A percentile compares a stretch with the other conserved stretches of the same genome.
phyloP scores from a whole-genome alignment of 768 basidiomycete species.

The Termitomyces sp. region DNA sequence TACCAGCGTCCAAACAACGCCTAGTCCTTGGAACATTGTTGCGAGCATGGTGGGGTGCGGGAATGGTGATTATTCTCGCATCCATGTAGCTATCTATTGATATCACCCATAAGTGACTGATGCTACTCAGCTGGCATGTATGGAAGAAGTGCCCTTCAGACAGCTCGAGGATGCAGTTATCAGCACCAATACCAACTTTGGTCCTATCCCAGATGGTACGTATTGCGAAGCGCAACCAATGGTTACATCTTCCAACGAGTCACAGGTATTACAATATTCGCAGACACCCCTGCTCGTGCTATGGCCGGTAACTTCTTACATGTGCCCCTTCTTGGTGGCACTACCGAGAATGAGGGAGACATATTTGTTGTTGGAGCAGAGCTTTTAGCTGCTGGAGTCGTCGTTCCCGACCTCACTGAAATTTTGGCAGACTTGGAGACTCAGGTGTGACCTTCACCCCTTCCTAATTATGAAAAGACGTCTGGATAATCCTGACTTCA shows the following conservation, averaged over 20 bases:
- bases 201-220: constrained; percentile 26
- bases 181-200: constrained; percentile 21
- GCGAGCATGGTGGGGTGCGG: constrained; percentile 28
- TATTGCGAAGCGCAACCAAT: background rate
- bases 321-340: constrained; percentile 20
- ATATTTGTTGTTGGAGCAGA: constrained; percentile 25
- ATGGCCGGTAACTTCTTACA: constrained; percentile 15
- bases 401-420: constrained; percentile 23
- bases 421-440: constrained; percentile 24
- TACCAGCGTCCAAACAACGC: constrained; percentile 7
- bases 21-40: constrained; percentile 25
- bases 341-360: constrained; percentile 27
- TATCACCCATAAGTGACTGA: constrained; percentile 12
- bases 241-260: background rate
- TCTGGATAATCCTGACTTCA: background rate
- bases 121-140: constrained; percentile 27
- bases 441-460: constrained; percentile 15
- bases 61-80: constrained; percentile 14
- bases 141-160: constrained; percentile 25
- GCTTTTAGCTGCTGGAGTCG: constrained; percentile 19
- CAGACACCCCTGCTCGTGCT: constrained; percentile 19
- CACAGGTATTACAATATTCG: constrained; percentile 27
- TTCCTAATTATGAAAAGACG: background rate
- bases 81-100: background rate
- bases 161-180: constrained; percentile 27